These are phyloP conservation scores for Blastobotrys elegans DNA, from an alignment of 1,139 yeast genomes.

Conservation along the genomic window DNA sequence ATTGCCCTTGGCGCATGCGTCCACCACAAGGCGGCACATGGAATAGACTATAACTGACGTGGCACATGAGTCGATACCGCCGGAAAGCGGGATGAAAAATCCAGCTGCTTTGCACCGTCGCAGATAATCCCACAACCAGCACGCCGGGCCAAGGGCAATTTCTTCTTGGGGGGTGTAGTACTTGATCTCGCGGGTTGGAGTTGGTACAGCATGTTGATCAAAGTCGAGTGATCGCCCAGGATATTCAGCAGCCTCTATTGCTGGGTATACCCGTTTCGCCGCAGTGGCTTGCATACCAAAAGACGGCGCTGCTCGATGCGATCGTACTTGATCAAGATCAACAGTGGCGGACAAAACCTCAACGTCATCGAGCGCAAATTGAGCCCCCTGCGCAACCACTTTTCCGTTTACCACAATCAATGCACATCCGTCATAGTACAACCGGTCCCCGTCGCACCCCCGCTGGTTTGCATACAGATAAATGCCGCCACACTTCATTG, in stretches of 20 bases:
- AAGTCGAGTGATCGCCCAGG: conserved; percentile 40
- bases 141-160: conserved; percentile 96
- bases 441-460: conserved; percentile 97
- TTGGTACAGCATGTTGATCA: conserved; percentile 61
- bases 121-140: conserved; percentile 98
- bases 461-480: conserved; percentile 90
- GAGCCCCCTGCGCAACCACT: conserved; percentile 89
- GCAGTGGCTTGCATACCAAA: conserved; percentile 66
- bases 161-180: conserved; percentile 90
- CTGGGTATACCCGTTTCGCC: conserved; percentile 48
- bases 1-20: conserved; percentile 56
- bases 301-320: conserved; percentile 66
- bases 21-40: conserved; percentile 82
- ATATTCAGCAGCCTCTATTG: conserved; percentile 39
- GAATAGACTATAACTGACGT: conserved; percentile 92
- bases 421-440: conserved; percentile 97
- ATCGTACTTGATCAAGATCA: conserved; percentile 84
- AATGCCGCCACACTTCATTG: conserved; percentile 93
- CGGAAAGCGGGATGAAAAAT: conserved; percentile 85
- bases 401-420: conserved; percentile 86
- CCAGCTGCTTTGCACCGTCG: conserved; percentile 89
- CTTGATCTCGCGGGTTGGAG: conserved; percentile 42
- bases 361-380: conserved; percentile 82
- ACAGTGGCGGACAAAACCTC: conserved; percentile 93
- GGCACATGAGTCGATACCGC: conserved; percentile 98